phyloP scores from a whole-genome alignment of 2,329 filamentous ascomycete species.

The Pseudogymnoascus sp. region DNA sequence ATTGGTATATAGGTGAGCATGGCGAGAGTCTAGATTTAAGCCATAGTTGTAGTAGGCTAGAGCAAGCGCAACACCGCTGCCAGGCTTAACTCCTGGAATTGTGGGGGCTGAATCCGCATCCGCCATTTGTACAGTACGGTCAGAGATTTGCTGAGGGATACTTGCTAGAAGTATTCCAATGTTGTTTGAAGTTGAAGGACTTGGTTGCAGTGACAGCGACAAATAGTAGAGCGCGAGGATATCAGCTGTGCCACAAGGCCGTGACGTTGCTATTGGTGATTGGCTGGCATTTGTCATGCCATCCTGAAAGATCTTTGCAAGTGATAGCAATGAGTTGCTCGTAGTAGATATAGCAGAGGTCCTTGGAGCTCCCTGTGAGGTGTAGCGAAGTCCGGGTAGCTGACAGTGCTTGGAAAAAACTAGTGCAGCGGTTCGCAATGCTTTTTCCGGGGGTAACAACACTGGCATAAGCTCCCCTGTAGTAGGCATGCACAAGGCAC shows the following conservation, averaged over 20 bases:
- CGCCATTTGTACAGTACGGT: slow-evolving; percentile 24
- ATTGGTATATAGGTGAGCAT: slow-evolving; percentile 96
- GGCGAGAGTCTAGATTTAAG: slow-evolving; percentile 72
- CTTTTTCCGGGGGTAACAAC: slow-evolving; percentile 73
- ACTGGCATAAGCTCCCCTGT: slow-evolving; percentile 43
- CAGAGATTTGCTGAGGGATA: slow-evolving; percentile 61
- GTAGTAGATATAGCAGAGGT: slow-evolving; percentile 84
- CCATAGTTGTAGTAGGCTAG: slow-evolving; percentile 95
- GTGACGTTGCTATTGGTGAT: slow-evolving; percentile 43
- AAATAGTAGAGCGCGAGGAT: slow-evolving; percentile 93
- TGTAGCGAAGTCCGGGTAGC: slow-evolving; percentile 68
- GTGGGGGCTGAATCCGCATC: slow-evolving; percentile 32
- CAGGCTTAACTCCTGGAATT: slow-evolving; percentile 73
- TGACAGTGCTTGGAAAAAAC: slow-evolving; percentile 71
- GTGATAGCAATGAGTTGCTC: slow-evolving; percentile 86
- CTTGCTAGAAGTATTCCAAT: slow-evolving; percentile 95
- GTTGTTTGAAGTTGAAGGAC: slow-evolving; percentile 95
- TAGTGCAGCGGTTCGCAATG: slow-evolving; percentile 70
- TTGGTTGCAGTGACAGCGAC: slow-evolving; percentile 87
- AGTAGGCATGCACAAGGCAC: not conserved
- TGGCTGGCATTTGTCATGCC: slow-evolving; percentile 68
- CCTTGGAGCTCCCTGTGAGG: slow-evolving; percentile 61
- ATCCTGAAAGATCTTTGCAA: slow-evolving; percentile 97
- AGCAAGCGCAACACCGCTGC: slow-evolving; percentile 80
- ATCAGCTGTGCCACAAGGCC: slow-evolving; percentile 73